Base-by-base conservation (phyloP, 495 filamentous ascomycete genomes). In the Cercophora sp. region DNA sequence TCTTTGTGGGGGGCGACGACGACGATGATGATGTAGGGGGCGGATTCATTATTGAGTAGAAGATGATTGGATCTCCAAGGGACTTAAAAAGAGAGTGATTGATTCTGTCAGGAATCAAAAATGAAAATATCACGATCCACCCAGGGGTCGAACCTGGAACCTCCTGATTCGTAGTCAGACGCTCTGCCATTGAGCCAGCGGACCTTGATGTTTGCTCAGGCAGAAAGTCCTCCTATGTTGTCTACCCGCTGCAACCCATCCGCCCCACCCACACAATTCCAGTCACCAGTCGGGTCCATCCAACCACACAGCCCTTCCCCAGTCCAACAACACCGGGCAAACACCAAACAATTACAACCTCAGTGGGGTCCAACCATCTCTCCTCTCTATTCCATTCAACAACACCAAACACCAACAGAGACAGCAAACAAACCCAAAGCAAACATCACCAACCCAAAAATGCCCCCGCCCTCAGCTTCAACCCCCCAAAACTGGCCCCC, bases 401-500 rank as follows among this genome's bases (percentile, higher is more conserved):
- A 2, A 2, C 3, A 9, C 36, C 36, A 23, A 45, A 20, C 48
- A 31, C 24, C 31, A 37, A 29, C 31, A 3, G 4, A 43, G 23
- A 8, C 49, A 1, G 6, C 10, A 23, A 9, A n/a, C 20, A 11
- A 24, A 52, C 5, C 13, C 25, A 25, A 22, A 48, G 34, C 46
- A n/a, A 43, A 48, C 31, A 26, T 27, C 35, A 29, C n/a, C n/a
- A 48, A 10, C 40, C 52, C 29, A 19, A 44, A 48, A 6, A 24
- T 56, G 8, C 26, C n/a, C 32, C 26, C 29, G 56, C n/a, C n/a
- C n/a, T n/a, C n/a, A n/a, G n/a, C n/a, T n/a, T n/a, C n/a, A n/a
- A n/a, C n/a, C n/a, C 80, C 81, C 1, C 70, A 68, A 56, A 80
- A 80, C 61, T 87, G 85, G 85, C 84, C 85, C 6, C 10, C 63